A percentile compares a stretch with the other conserved stretches of the same genome.
phyloP scores from a whole-genome alignment of 2,329 filamentous ascomycete species.

The Diaporthe batatas region DNA sequence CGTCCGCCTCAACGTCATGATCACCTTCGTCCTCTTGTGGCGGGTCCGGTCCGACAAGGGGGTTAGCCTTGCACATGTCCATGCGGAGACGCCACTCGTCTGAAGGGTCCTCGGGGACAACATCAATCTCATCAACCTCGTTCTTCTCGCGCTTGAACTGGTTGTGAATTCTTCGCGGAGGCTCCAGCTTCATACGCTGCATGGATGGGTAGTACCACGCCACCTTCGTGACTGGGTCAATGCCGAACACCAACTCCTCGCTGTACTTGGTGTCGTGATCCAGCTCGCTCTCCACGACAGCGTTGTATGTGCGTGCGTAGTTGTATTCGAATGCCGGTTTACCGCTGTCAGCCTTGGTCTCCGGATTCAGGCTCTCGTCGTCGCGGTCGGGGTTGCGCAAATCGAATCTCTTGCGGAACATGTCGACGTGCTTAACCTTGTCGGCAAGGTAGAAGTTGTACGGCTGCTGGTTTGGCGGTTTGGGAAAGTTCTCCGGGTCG shows the following conservation, averaged over 20 bases:
- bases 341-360: slow-evolving; percentile 58
- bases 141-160: slow-evolving; percentile 63
- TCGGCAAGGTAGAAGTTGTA: slow-evolving; percentile 77
- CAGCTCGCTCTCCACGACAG: slow-evolving; percentile 68
- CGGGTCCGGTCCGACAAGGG: slow-evolving; percentile 61
- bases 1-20: slow-evolving; percentile 47
- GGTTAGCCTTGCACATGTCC: slow-evolving; percentile 65
- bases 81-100: slow-evolving; percentile 67
- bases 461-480: slow-evolving; percentile 70
- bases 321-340: slow-evolving; percentile 66
- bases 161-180: slow-evolving; percentile 73
- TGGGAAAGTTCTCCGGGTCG: slow-evolving; percentile 68
- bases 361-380: slow-evolving; percentile 67
- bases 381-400: slow-evolving; percentile 67
- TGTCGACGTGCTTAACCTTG: slow-evolving; percentile 59
- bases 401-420: slow-evolving; percentile 73
- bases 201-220: slow-evolving; percentile 78
- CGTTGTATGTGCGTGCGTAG: slow-evolving; percentile 75
- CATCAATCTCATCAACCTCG: slow-evolving; percentile 67
- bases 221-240: slow-evolving; percentile 62
- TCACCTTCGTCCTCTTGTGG: slow-evolving; percentile 53
- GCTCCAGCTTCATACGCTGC: slow-evolving; percentile 72
- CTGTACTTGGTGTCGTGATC: slow-evolving; percentile 72
- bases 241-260: slow-evolving; percentile 70
- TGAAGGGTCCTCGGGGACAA: slow-evolving; percentile 67